Evolutionary conservation across 2,329 filamentous ascomycete species (phyloP).

Genomic region (Cercospora canescens): DNA sequence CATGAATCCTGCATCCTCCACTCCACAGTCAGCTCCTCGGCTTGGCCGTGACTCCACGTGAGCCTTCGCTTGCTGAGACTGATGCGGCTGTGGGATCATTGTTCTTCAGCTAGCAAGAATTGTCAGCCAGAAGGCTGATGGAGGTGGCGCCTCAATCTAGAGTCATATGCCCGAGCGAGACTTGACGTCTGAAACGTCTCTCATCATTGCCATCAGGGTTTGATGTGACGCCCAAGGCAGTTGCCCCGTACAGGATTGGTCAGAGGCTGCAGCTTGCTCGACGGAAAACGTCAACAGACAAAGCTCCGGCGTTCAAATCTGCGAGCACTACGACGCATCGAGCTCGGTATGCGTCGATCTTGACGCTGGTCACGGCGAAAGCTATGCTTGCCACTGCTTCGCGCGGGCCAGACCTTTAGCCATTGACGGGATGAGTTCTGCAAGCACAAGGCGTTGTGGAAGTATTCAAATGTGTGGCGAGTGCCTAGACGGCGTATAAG

Average conservation of each 20-base stretch:
- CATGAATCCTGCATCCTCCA: background rate
- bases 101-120: constrained; percentile 1
- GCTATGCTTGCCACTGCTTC: background rate
- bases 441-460: background rate
- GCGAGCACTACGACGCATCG: background rate
- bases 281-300: constrained; percentile 8
- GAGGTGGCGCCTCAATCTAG: constrained; percentile 2
- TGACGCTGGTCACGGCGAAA: background rate
- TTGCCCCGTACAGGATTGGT: constrained; percentile 7
- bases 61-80: background rate
- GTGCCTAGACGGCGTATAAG: background rate
- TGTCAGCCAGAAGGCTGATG: constrained; percentile 4
- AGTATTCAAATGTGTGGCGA: background rate
- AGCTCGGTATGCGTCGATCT: constrained; percentile 6
- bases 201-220: background rate
- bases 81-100: constrained; percentile 6
- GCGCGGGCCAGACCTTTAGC: background rate
- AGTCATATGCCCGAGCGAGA: constrained; percentile 2
- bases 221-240: background rate
- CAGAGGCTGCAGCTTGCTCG: background rate
- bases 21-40: background rate
- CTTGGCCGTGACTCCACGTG: background rate
- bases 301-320: background rate
- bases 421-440: background rate
- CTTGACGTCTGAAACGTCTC: background rate